Base-by-base conservation (phyloP, 331 rosid genomes). In the Malus hybrid region DNA sequence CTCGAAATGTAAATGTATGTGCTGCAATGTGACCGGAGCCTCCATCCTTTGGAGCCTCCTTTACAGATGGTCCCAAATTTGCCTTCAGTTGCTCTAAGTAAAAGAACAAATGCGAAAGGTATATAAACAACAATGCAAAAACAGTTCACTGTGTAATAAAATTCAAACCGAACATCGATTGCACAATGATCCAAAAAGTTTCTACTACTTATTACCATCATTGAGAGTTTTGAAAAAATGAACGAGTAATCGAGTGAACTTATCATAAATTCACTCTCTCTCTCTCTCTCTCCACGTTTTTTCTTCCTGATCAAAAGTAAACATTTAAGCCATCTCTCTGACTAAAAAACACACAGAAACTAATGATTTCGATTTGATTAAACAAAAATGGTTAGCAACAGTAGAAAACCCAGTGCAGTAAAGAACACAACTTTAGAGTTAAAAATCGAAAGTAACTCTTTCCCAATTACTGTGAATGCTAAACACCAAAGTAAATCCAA, bases 1-100 rank as follows among this genome's bases (percentile, higher is more conserved):
- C 86, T 18, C 83, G 86, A 78, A 82, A 82, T 33, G 80, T 66
- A 75, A 82, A 82, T 28, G 83, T 82, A 46, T 82, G 82, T 70
- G 86, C 86, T 74, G 83, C 86, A 82, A 82, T 82, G 75, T 78
- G 80, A 78, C 71, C 72, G 10, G 80, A 64, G 30, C 71, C 77
- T 36, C 70, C 68, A 28, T 72, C 82, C 63, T 44, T 75, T 5
- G 63, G 6, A 52, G 10, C 57, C 63, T 18, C 39, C 55, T 58
- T 77, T 64, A 46, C 77, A 48, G 73, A 52, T 5, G 39, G 24
- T 30, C 75, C 73, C 2, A 56, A 71, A 62, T 75, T 70, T 36
- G 22, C 74, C 72, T 75, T 82, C 57, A 63, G 44, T 79, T 71
- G 61, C 36, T 82, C 86, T 75, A 44, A 19, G 20, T 55, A 56